Percentiles rank a stretch among this genome's conserved stretches.
Conservation (phyloP, 345 rosid species). For the Lumnitzera racemosa region DNA sequence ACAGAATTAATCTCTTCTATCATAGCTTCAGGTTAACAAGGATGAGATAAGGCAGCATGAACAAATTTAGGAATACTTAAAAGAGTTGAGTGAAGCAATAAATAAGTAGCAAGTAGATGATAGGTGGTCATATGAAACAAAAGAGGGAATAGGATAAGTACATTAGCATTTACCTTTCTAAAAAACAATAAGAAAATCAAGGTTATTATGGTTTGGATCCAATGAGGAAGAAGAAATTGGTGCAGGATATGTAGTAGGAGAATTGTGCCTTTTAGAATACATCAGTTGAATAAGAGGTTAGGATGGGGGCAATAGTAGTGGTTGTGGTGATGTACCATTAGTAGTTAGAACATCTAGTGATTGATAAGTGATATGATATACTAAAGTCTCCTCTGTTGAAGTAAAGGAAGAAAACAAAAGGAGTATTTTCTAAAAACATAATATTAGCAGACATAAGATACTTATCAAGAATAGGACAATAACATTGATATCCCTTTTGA, state of each 20-base stretch:
- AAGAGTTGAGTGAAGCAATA: not conserved
- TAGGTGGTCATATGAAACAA: not conserved
- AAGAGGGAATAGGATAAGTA: not conserved
- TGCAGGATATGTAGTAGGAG: no score
- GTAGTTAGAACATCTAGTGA: no score
- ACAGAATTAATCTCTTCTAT: not conserved
- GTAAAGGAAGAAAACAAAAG: not conserved
- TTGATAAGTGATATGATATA: no score
- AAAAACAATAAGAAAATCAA: no score
- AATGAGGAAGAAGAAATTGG: no score
- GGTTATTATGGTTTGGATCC: no score
- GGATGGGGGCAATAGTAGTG: no score
- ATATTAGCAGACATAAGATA: not conserved
- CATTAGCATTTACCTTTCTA: not conserved
- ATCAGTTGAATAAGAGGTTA: no score
- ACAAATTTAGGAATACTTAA: not conserved
- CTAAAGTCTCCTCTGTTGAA: no score
- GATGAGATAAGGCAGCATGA: not conserved
- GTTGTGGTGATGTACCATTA: no score
- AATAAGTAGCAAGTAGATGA: not conserved
- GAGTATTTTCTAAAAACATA: not conserved
- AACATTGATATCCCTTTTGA: not conserved
- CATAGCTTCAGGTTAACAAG: not conserved
- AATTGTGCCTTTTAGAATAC: no score
- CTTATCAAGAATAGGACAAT: not conserved